Conservation (phyloP, 2,329 filamentous ascomycete species). For the Fusarium siculi region DNA sequence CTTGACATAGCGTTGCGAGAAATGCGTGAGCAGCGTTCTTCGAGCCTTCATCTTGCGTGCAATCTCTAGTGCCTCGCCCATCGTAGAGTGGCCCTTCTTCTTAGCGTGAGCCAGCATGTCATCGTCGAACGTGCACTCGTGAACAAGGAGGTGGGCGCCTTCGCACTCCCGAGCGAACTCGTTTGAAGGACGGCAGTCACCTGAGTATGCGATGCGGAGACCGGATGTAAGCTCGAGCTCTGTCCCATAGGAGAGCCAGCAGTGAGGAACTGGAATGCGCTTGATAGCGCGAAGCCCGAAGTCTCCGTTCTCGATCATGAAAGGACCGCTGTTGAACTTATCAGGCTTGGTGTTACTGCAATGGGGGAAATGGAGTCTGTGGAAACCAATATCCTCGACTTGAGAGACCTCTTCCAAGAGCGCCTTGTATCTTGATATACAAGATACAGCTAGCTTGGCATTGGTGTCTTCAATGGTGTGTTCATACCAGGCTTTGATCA, state of each 20-base stretch:
- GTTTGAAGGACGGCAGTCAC: conserved; percentile 85
- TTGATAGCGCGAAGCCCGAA: conserved; percentile 75
- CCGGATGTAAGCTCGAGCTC: conserved; percentile 81
- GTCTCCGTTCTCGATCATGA: conserved; percentile 55
- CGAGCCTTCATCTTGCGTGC: conserved; percentile 82
- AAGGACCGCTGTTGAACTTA: conserved; percentile 48
- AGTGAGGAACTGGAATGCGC: conserved; percentile 79
- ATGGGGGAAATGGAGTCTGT: conserved; percentile 55
- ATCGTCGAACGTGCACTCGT: conserved; percentile 97
- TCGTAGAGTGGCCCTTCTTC: conserved; percentile 92
- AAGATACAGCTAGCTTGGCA: conserved; percentile 71
- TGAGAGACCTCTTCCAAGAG: conserved; percentile 84
- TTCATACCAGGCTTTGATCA: conserved; percentile 86
- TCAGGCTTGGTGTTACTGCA: conserved; percentile 33
- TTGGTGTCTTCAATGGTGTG: conserved; percentile 53
- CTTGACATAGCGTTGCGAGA: conserved; percentile 93
- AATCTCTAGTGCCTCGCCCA: conserved; percentile 83
- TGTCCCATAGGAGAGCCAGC: conserved; percentile 79
- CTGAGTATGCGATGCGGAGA: conserved; percentile 92
- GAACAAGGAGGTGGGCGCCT: conserved; percentile 84
- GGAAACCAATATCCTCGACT: conserved; percentile 80
- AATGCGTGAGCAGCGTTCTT: conserved; percentile 88
- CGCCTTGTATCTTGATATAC: conserved; percentile 75
- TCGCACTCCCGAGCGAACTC: conserved; percentile 76
- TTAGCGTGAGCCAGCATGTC: conserved; percentile 80